Conservation (phyloP, 805 yeast species). For the Spathaspora arborariae region DNA sequence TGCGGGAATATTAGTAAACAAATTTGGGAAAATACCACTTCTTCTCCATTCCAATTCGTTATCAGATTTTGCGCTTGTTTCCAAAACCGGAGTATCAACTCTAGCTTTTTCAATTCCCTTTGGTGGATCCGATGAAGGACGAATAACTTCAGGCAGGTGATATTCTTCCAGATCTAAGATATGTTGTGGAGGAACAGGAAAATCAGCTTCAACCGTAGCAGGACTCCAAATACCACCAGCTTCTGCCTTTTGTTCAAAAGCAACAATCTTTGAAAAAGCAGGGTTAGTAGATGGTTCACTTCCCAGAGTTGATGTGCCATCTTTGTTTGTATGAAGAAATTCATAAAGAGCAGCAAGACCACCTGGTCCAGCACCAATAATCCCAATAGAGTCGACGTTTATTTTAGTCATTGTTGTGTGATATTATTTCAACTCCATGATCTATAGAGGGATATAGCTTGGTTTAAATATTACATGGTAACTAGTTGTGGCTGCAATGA, state of each 20-base stretch:
- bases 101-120: conserved; percentile 17
- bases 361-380: conserved; percentile 30
- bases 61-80: conserved; percentile 5
- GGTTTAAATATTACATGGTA: background rate
- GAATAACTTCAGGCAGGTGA: conserved; percentile 30
- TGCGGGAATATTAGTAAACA: conserved; percentile 41
- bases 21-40: conserved; percentile 33
- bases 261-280: conserved; percentile 32
- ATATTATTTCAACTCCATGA: background rate
- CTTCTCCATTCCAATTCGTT: conserved; percentile 33
- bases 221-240: conserved; percentile 48
- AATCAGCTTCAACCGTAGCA: conserved; percentile 17
- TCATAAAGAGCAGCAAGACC: conserved; percentile 33
- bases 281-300: conserved; percentile 13
- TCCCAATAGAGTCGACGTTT: conserved; percentile 19
- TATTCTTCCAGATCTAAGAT: conserved; percentile 26
- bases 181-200: conserved; percentile 27
- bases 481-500: background rate
- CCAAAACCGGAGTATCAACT: conserved; percentile 13
- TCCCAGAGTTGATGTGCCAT: conserved; percentile 23
- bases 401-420: conserved; percentile 8
- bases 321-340: conserved; percentile 23
- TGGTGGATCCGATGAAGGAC: conserved; percentile 13
- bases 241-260: conserved; percentile 39
- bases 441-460: background rate